These are phyloP conservation scores for Boletales sp. DNA, from an alignment of 768 basidiomycete species.

Conservation along the genomic window DNA sequence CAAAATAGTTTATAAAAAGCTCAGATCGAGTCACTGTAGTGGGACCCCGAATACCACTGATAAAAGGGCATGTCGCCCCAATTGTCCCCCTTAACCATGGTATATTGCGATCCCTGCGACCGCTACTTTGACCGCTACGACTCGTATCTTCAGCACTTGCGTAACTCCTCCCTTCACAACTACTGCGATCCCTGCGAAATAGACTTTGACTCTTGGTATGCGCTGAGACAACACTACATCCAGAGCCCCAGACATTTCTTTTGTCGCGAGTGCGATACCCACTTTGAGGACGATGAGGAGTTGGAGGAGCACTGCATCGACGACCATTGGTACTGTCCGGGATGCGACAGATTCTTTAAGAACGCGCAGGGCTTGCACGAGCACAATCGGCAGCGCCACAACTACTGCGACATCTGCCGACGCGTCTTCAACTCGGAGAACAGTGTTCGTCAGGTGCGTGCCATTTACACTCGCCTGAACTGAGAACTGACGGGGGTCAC, in stretches of 20 bases:
- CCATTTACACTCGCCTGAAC: neutral
- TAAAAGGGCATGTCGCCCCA: neutral
- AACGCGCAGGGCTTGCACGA: slow-evolving; percentile 39
- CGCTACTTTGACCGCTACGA: slow-evolving; percentile 29
- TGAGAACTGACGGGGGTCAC: too few relatives aligned
- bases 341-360: slow-evolving; percentile 42
- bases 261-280: slow-evolving; percentile 48
- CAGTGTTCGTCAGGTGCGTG: slow-evolving; percentile 16
- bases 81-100: slow-evolving; percentile 13
- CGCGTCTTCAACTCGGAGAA: slow-evolving; percentile 37
- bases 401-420: slow-evolving; percentile 45
- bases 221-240: slow-evolving; percentile 49
- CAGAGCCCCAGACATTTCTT: slow-evolving; percentile 48
- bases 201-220: slow-evolving; percentile 41
- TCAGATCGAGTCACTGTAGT: too few relatives aligned
- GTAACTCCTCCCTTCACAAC: slow-evolving; percentile 38
- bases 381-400: slow-evolving; percentile 43
- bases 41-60: neutral
- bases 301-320: slow-evolving; percentile 41
- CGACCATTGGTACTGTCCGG: slow-evolving; percentile 40
- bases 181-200: slow-evolving; percentile 42
- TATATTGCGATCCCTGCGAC: slow-evolving; percentile 38
- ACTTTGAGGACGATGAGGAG: slow-evolving; percentile 33
- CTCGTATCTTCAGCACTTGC: slow-evolving; percentile 36
- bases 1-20: too few relatives aligned